Percentiles rank a stretch among this genome's conserved stretches.
Conservation (phyloP, 108 stramenopile species). For the Cyclotella choctawhatcheeana region DNA sequence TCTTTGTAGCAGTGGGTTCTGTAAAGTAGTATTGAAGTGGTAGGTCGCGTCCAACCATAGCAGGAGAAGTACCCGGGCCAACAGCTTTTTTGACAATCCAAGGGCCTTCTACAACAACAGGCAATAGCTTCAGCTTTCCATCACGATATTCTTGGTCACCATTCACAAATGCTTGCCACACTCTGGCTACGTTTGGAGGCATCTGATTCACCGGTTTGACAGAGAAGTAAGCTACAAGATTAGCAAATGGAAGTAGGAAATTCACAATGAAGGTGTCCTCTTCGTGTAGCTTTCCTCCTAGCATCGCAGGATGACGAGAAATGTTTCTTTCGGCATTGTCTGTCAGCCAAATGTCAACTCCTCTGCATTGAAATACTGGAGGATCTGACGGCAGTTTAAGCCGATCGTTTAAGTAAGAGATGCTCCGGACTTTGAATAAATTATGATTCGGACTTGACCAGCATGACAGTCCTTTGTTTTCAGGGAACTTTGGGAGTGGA, state of each 20-base stretch:
- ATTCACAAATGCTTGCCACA: slow-evolving; percentile 79
- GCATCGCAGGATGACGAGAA: slow-evolving; percentile 82
- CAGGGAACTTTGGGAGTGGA: slow-evolving; percentile 73
- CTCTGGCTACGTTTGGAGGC: slow-evolving; percentile 62
- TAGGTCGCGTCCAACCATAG: slow-evolving; percentile 85
- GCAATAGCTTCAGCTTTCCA: slow-evolving; percentile 84
- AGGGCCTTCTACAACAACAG: slow-evolving; percentile 88
- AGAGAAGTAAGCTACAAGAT: slow-evolving; percentile 87
- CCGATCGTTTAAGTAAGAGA: slow-evolving; percentile 76
- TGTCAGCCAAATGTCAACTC: slow-evolving; percentile 89
- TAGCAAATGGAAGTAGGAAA: slow-evolving; percentile 91
- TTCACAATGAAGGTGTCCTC: slow-evolving; percentile 89
- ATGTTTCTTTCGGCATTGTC: slow-evolving; percentile 88
- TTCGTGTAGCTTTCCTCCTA: slow-evolving; percentile 75
- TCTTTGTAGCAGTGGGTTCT: slow-evolving; percentile 51
- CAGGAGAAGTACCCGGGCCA: slow-evolving; percentile 87
- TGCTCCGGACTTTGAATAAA: slow-evolving; percentile 85
- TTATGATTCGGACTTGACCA: slow-evolving; percentile 77
- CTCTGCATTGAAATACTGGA: slow-evolving; percentile 74
- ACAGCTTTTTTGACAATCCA: slow-evolving; percentile 92
- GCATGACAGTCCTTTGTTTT: slow-evolving; percentile 75
- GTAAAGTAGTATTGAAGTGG: slow-evolving; percentile 88
- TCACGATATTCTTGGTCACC: slow-evolving; percentile 90
- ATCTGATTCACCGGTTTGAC: slow-evolving; percentile 72
- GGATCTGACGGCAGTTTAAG: slow-evolving; percentile 79